These are phyloP conservation scores for Fistulinella prunicolor DNA, from an alignment of 768 basidiomycete genomes.

Conservation along the genomic window DNA sequence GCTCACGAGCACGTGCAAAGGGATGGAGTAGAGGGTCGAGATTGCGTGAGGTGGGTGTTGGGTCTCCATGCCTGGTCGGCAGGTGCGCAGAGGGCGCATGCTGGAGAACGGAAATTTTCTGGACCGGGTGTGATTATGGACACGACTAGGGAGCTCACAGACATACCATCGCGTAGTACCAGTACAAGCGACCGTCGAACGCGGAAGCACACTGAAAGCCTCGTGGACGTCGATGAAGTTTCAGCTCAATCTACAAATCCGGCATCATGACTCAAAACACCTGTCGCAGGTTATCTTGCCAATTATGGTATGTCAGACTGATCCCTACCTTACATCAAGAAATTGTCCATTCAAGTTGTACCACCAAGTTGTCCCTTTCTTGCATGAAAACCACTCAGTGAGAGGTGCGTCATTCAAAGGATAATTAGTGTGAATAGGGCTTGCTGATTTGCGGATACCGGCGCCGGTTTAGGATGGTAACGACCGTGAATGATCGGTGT, in stretches of 20 bases:
- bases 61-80: slow-evolving; percentile 73
- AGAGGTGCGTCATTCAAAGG: neutral
- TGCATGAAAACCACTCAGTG: neutral
- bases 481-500: slow-evolving; percentile 10
- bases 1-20: slow-evolving; percentile 88
- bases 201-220: no score
- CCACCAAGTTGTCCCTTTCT: neutral
- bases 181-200: neutral
- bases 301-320: neutral
- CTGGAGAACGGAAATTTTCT: slow-evolving; percentile 88
- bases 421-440: no score
- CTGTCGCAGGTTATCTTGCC: neutral
- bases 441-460: no score
- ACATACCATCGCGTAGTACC: slow-evolving; percentile 16
- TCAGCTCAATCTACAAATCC: neutral
- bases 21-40: slow-evolving; percentile 95
- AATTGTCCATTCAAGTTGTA: neutral
- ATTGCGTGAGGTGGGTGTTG: slow-evolving; percentile 87
- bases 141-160: neutral
- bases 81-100: slow-evolving; percentile 76
- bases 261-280: no score
- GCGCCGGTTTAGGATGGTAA: slow-evolving; percentile 15
- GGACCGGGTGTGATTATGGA: slow-evolving; percentile 4
- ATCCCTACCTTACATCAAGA: neutral
- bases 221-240: no score